These are phyloP conservation scores for Pulveroboletus sp. DNA, from an alignment of 768 basidiomycete species.

Conservation along the genomic window DNA sequence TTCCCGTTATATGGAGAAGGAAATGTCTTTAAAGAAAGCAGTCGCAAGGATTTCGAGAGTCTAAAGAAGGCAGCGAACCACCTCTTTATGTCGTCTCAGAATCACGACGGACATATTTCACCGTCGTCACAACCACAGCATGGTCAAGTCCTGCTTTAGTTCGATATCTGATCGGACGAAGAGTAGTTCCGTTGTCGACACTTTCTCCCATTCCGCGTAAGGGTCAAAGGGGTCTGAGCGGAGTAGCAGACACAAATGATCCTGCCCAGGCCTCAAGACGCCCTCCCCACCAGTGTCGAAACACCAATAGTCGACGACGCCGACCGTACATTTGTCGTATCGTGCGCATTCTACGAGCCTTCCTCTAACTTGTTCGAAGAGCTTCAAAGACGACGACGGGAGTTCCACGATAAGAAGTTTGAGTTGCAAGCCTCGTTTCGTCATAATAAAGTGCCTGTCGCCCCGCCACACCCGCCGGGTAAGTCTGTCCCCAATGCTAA, in stretches of 20 bases:
- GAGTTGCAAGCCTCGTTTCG: slow-evolving; percentile 30
- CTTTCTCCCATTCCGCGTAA: slow-evolving; percentile 26
- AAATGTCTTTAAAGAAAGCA: not conserved
- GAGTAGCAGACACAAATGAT: slow-evolving; percentile 29
- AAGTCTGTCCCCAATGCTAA: no score
- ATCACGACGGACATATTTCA: no score
- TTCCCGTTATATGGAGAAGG: no score
- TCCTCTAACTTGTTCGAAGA: slow-evolving; percentile 17
- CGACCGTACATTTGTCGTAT: slow-evolving; percentile 22
- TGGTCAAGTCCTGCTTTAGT: no score
- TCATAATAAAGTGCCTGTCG: slow-evolving; percentile 29
- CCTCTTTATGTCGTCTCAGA: no score
- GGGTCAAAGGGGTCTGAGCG: slow-evolving; percentile 30
- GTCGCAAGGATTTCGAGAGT: not conserved
- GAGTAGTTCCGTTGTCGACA: slow-evolving; percentile 24
- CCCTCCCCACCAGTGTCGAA: slow-evolving; percentile 28
- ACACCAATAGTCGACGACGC: slow-evolving; percentile 32
- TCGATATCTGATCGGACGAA: no score
- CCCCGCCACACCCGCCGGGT: slow-evolving; percentile 25
- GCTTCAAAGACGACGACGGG: slow-evolving; percentile 12
- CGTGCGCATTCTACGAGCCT: slow-evolving; percentile 10
- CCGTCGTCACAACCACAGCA: no score
- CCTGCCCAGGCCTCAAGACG: slow-evolving; percentile 18
- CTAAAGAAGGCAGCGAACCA: not conserved
- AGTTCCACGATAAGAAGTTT: slow-evolving; percentile 22